These are phyloP conservation scores for Phyllosticta paracitricarpa DNA, from an alignment of 2,329 filamentous ascomycete genomes.

Conservation along the genomic window DNA sequence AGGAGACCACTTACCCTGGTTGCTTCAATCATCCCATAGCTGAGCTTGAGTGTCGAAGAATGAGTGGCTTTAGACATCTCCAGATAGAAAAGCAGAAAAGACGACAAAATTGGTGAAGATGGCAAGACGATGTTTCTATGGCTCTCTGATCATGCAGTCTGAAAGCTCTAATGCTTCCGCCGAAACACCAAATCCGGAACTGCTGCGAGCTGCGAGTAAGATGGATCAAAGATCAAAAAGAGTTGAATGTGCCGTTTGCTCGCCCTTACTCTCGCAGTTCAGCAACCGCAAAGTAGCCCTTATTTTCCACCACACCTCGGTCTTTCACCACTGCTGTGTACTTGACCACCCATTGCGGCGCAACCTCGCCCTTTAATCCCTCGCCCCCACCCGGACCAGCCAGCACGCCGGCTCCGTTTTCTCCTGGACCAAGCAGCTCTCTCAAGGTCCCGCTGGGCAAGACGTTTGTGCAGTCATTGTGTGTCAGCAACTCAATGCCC, in stretches of 20 bases:
- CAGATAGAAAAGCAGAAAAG: background rate
- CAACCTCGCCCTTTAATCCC: constrained; percentile 66
- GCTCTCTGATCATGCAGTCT: background rate
- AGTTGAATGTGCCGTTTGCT: background rate
- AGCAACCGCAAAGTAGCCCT: constrained; percentile 89
- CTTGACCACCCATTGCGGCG: constrained; percentile 90
- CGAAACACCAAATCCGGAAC: background rate
- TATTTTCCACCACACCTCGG: constrained; percentile 92
- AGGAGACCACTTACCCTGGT: background rate
- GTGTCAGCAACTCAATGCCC: constrained; percentile 79
- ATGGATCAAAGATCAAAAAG: background rate
- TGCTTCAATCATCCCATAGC: background rate
- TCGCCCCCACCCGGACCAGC: constrained; percentile 46
- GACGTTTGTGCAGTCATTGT: constrained; percentile 89
- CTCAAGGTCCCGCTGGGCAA: constrained; percentile 75
- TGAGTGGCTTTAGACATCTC: background rate
- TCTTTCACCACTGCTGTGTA: constrained; percentile 94
- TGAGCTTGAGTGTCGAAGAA: background rate
- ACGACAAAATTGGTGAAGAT: background rate
- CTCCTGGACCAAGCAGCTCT: constrained; percentile 66
- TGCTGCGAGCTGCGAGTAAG: background rate
- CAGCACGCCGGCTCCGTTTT: constrained; percentile 65
- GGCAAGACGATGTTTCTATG: background rate
- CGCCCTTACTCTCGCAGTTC: constrained; percentile 45
- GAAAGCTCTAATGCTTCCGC: background rate